Percentiles rank a stretch among this genome's conserved stretches.
phyloP scores from a whole-genome alignment of 225 moss, liverwort and hornwort species.

The Marchantia paleacea region DNA sequence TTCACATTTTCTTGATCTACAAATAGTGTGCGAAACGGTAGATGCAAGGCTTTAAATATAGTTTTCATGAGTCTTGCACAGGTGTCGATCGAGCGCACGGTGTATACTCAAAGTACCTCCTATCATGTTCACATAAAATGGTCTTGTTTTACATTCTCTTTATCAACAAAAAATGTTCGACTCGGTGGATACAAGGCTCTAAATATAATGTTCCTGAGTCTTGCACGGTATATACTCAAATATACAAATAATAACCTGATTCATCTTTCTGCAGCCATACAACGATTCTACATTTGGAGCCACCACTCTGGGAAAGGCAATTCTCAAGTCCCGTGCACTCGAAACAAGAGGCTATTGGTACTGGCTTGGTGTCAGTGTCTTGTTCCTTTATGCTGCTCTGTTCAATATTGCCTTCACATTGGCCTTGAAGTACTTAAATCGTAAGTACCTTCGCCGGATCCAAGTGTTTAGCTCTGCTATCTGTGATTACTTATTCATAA shows the following conservation, averaged over 20 bases:
- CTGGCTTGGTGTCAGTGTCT: conserved; percentile 67
- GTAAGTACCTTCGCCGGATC: conserved; percentile 41
- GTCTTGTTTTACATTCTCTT: no score
- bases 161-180: neutral
- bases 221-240: neutral
- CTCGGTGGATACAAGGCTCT: neutral
- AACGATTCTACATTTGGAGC: conserved; percentile 19
- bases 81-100: no score
- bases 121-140: no score
- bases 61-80: no score
- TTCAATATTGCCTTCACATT: conserved; percentile 73
- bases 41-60: no score
- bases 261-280: conserved; percentile 26
- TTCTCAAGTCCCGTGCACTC: conserved; percentile 62
- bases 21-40: no score
- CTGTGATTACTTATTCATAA: neutral
- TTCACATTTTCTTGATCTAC: no score
- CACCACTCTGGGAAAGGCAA: conserved; percentile 39
- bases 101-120: no score
- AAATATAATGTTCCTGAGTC: neutral
- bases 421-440: conserved; percentile 62
- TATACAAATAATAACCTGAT: neutral
- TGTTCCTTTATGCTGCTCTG: conserved; percentile 53
- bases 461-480: neutral
- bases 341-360: conserved; percentile 79